Conservation (phyloP, 768 basidiomycete genomes). For the Suillus spraguei region DNA sequence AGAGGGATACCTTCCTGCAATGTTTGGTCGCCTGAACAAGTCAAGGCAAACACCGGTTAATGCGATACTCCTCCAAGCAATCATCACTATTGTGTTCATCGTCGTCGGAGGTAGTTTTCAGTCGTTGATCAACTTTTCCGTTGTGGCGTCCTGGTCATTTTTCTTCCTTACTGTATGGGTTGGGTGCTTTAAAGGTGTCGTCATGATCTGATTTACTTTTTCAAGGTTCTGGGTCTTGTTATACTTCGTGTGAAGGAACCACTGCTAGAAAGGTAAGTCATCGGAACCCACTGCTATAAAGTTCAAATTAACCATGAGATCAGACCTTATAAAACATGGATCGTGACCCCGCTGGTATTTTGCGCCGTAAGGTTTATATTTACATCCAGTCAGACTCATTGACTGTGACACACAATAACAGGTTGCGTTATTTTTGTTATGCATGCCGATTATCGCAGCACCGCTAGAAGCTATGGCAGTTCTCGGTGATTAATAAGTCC, state of each 20-base stretch:
- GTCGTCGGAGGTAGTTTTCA: slow-evolving; percentile 88
- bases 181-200: background rate
- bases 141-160: slow-evolving; percentile 86
- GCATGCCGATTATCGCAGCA: slow-evolving; percentile 94
- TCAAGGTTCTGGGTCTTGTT: slow-evolving; percentile 82
- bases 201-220: slow-evolving; percentile 7
- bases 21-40: slow-evolving; percentile 79
- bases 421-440: slow-evolving; percentile 88
- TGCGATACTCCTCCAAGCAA: slow-evolving; percentile 79
- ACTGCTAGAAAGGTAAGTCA: slow-evolving; percentile 68
- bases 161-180: slow-evolving; percentile 80
- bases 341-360: slow-evolving; percentile 87
- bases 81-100: slow-evolving; percentile 77
- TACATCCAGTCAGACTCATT: background rate
- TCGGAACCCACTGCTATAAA: background rate
- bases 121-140: slow-evolving; percentile 86
- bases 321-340: slow-evolving; percentile 93
- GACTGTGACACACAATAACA: slow-evolving; percentile 28
- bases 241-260: slow-evolving; percentile 92
- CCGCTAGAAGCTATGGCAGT: slow-evolving; percentile 88
- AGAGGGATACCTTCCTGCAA: slow-evolving; percentile 82
- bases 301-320: background rate
- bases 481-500: slow-evolving; percentile 55
- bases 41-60: slow-evolving; percentile 85
- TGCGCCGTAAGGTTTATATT: slow-evolving; percentile 58